Percentiles rank a stretch among this genome's conserved stretches.
Conservation (phyloP, 2,329 filamentous ascomycete species). For the Hypoxylon rubiginosum region DNA sequence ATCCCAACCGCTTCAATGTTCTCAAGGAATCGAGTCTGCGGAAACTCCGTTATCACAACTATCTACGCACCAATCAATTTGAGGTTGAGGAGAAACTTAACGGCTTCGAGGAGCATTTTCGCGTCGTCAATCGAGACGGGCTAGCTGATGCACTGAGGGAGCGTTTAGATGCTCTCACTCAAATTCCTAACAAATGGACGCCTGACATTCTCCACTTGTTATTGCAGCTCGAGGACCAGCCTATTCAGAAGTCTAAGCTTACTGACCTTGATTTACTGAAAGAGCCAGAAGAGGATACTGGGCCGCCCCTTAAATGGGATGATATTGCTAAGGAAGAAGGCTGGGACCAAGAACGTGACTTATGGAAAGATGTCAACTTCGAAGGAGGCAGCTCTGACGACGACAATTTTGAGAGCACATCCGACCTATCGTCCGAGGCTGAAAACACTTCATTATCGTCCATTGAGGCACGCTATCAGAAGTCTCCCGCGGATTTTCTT, state of each 20-base stretch:
- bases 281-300: constrained; percentile 59
- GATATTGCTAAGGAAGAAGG: constrained; percentile 84
- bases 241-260: constrained; percentile 77
- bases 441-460: constrained; percentile 56
- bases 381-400: constrained; percentile 75
- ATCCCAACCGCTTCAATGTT: constrained; percentile 56
- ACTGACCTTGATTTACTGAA: constrained; percentile 71
- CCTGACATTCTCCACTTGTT: constrained; percentile 86
- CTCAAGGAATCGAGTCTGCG: constrained; percentile 65
- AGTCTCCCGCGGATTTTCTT: constrained; percentile 54
- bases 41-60: constrained; percentile 67
- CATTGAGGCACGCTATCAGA: constrained; percentile 48
- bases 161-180: constrained; percentile 71
- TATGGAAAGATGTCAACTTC: constrained; percentile 80
- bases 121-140: constrained; percentile 81
- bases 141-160: constrained; percentile 77
- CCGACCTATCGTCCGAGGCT: constrained; percentile 53
- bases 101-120: constrained; percentile 88
- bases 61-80: constrained; percentile 80
- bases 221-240: constrained; percentile 84
- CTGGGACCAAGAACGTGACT: constrained; percentile 72
- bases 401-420: constrained; percentile 59
- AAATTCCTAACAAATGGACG: constrained; percentile 71
- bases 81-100: constrained; percentile 74
- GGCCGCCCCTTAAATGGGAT: constrained; percentile 76